These are phyloP conservation scores for Endocladia muricata DNA, from an alignment of 31 red algal genomes.

Conservation along the genomic window DNA sequence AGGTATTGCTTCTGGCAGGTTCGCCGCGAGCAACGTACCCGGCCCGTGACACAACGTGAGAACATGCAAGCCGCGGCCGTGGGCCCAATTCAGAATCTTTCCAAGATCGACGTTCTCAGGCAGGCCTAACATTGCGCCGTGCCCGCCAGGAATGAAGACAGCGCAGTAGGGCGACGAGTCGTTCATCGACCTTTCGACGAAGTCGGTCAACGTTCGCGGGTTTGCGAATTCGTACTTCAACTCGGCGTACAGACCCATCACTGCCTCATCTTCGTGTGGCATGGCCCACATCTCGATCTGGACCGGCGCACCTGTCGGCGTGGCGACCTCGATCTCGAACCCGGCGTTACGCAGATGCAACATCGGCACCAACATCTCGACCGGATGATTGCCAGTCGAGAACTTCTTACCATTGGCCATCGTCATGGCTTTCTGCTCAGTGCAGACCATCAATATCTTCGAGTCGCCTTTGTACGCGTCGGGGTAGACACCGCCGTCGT, in stretches of 20 bases:
- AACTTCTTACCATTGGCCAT: conserved; percentile 8
- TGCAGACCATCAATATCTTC: not conserved
- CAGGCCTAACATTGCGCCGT: conserved; percentile 7
- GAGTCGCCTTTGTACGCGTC: too few species aligned
- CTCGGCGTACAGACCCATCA: not conserved
- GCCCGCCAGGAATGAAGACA: conserved; percentile 5
- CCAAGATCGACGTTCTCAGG: not conserved
- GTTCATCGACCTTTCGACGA: not conserved
- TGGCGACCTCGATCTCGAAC: conserved; percentile 4
- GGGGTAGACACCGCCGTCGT: too few species aligned
- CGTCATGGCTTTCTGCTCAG: conserved; percentile 4
- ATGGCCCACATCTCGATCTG: not conserved
- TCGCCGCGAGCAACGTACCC: not conserved
- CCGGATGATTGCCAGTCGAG: not conserved
- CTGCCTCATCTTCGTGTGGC: not conserved
- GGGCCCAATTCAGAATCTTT: not conserved
- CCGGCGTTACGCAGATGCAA: conserved; percentile 10
- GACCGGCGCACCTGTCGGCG: not conserved
- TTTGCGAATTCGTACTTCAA: not conserved
- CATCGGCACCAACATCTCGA: conserved; percentile 4
- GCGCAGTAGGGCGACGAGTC: not conserved
- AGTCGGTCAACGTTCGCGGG: not conserved
- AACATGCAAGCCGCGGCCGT: not conserved
- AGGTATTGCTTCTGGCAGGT: too few species aligned
- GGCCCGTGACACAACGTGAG: not conserved